These are phyloP conservation scores for Alloascoidea africana DNA, from an alignment of 805 yeast genomes.

Conservation along the genomic window DNA sequence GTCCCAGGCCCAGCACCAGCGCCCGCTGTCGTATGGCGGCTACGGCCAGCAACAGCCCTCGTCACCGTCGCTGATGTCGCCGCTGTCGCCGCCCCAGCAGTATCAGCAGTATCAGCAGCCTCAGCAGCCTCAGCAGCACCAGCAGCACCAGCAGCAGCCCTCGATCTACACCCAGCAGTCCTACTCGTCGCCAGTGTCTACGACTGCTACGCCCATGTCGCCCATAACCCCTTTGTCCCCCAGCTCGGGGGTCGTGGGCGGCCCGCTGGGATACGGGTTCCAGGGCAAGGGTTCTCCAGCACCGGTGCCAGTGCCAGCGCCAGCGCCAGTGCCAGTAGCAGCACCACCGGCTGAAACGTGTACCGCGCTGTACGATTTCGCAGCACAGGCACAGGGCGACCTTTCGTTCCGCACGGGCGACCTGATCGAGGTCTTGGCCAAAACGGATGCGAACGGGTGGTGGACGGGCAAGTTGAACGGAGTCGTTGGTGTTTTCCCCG, in stretches of 20 bases:
- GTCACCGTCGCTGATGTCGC: not conserved
- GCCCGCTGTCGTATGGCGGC: conserved; percentile 13
- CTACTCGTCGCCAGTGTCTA: conserved; percentile 3
- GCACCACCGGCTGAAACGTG: conserved; percentile 29
- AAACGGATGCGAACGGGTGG: conserved; percentile 91
- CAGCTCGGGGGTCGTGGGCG: too few species aligned
- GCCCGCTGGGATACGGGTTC: too few species aligned
- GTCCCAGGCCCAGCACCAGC: conserved; percentile 9
- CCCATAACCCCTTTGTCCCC: too few species aligned
- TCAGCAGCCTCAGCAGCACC: conserved; percentile 12
- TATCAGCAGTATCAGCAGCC: conserved; percentile 10
- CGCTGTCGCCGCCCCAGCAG: conserved; percentile 9
- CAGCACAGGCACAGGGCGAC: conserved; percentile 75
- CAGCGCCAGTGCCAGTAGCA: conserved; percentile 17
- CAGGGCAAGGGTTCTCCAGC: conserved; percentile 10
- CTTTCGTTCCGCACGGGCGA: conserved; percentile 80
- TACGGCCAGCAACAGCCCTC: conserved; percentile 19
- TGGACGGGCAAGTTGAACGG: conserved; percentile 91
- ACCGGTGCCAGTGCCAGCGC: conserved; percentile 5
- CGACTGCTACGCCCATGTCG: not conserved
- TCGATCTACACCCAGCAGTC: conserved; percentile 4
- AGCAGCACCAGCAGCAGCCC: conserved; percentile 8
- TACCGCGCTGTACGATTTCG: conserved; percentile 7
- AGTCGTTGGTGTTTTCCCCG: conserved; percentile 86
- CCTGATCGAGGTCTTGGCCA: conserved; percentile 65